phyloP scores from a whole-genome alignment of 306 rosid species.

The Leucaena leucocephala region DNA sequence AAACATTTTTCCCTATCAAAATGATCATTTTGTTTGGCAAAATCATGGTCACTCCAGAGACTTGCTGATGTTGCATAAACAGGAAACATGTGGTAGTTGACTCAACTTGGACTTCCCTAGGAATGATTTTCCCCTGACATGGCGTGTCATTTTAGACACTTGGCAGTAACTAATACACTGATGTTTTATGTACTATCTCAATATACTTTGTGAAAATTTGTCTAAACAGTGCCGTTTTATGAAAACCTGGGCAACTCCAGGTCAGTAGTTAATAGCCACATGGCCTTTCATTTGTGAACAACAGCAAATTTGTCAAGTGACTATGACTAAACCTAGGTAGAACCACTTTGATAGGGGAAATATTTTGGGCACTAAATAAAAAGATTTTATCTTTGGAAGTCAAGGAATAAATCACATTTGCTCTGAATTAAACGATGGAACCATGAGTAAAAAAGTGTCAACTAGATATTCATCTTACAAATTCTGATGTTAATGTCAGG shows the following conservation, averaged over 20 bases:
- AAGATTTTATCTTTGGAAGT: neutral
- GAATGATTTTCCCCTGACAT: neutral
- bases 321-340: neutral
- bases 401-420: neutral
- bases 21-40: neutral
- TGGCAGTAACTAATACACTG: neutral
- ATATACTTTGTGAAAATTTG: neutral
- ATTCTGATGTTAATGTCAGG: constrained; percentile 71
- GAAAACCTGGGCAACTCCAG: neutral
- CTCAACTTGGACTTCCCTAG: neutral
- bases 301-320: neutral
- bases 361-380: neutral
- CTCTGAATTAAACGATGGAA: constrained; percentile 15
- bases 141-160: neutral
- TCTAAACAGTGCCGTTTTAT: neutral
- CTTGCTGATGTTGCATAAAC: neutral
- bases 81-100: neutral
- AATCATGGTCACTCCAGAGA: neutral
- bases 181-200: neutral
- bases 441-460: neutral
- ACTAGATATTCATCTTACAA: constrained; percentile 50
- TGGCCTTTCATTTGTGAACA: neutral
- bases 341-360: neutral
- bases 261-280: neutral
- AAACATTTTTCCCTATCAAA: neutral